Evolutionary conservation across 352 stramenopile species (phyloP), one percentile per base, ranked within the genome.

Genomic region (Peronospora tabacina): DNA sequence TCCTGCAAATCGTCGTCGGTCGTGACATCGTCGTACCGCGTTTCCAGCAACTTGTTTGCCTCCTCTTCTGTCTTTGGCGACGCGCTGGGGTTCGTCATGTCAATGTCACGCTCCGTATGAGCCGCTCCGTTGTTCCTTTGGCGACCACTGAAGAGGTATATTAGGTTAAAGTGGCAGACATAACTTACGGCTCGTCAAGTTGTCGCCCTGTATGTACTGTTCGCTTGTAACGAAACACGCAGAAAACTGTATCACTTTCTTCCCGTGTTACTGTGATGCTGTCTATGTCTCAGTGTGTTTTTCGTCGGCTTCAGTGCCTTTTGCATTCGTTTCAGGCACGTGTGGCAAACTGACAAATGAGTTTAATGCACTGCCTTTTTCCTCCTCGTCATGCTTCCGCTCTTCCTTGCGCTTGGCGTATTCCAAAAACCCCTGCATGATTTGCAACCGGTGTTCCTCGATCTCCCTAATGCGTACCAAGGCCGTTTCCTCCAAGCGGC

Each of bases 341-440:
- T 32, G 32, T 4, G 44, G 17, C n/a, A 28, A 20, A 17, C 11
- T 57, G 9, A 34, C 41, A 13, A n/a, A 29, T 6, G 28, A 15
- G 15, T 49, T 30, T 13, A 34, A 17, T 16, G 43, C 19, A 30
- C 13, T 36, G 22, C 15, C 16, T 57, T 54, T 55, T 30, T 15
- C 50, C 26, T 29, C 47, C 24, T 45, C 34, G 7, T 33, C 12
- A n/a, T 36, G 9, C 33, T 46, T 49, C 1, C 44, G 44, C 46
- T 60, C 20, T 37, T 82, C 66, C 55, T 85, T 87, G 16, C 75
- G 75, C 15, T 82, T 58, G 36, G 72, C 69, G 55, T 75, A 70
- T 38, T 83, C 64, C 34, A 85, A 22, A 6, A 89, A 60, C 22
- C 68, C 75, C 37, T 86, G 66, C 63, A 75, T 74, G 24, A 87